Evolutionary conservation across 805 yeast genomes (phyloP), one percentile per base, ranked within the genome.

Genomic region (Wickerhamiella domercqiae): DNA sequence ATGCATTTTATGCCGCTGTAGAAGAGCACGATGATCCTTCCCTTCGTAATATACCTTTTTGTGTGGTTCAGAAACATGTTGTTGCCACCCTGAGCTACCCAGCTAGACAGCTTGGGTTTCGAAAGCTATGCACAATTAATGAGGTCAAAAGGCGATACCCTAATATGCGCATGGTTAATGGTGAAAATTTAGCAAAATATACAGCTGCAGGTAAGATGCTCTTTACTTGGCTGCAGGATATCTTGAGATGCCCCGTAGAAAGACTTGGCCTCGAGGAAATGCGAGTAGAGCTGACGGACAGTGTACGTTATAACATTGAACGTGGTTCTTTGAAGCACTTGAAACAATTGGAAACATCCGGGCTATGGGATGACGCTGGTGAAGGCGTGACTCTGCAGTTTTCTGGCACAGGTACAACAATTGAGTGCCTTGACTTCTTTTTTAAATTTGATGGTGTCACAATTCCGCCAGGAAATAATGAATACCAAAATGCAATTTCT

Each of bases 1-100:
- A 55, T 31, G 60, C 60, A 5, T 55, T 55, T 36, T 55, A 55
- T 39, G 54, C 59, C 36, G 59, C 47, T 3, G 60, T 55, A 11
- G 60, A 55, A 40, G 49, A 53, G 37, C 46, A 39, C 18, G 37
- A 34, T 14, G 48, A 54, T 36, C 53, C 54, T 2, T 32, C 45
- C 3, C 42, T 55, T 11, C 30, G 38, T n/a, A 51, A 33, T 24
- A 45, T 39, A 31, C 55, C 60, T 17, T 55, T 55, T 32, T 45
- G 51, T 4, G 59, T 55, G 7, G 40, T 40, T 21, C 60, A 55
- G 38, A 55, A 55, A 39, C 41, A 52, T 28, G 38, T 46, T 18
- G 45, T 53, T 1, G 55, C 57, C n/a, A 53, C 59, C 1, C 38
- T 49, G 24, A 50, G 53, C 35, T 55, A 55, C 32, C 43, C 52